phyloP scores from a whole-genome alignment of 2,329 filamentous ascomycete genomes.

The Colletotrichum sp. region DNA sequence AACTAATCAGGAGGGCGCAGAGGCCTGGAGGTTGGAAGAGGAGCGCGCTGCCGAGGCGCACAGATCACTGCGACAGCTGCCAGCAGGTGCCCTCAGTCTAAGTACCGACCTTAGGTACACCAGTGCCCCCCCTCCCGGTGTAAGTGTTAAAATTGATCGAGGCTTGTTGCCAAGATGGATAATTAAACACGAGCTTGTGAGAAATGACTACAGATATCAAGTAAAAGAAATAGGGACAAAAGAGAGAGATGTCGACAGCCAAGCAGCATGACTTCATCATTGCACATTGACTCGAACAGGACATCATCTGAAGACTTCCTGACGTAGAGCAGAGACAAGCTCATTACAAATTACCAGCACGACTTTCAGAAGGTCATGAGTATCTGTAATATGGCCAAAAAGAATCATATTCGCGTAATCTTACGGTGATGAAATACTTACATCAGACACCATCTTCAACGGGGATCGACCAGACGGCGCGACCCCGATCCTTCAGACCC shows the following conservation, averaged over 20 bases:
- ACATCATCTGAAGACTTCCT: not conserved
- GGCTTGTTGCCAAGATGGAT: not conserved
- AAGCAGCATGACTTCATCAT: not conserved
- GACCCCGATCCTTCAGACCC: not conserved
- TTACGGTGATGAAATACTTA: not conserved
- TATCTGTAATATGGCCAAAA: not conserved
- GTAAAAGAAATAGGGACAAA: accelerated
- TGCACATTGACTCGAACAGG: not conserved
- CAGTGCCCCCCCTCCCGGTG: not conserved
- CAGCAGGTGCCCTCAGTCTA: not conserved
- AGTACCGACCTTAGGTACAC: no score
- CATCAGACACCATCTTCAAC: not conserved
- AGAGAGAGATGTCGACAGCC: not conserved
- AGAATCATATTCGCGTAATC: not conserved
- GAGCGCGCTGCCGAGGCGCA: not conserved
- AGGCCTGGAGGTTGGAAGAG: not conserved
- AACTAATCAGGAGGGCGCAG: not conserved
- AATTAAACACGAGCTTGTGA: not conserved
- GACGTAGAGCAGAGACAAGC: not conserved
- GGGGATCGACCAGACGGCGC: not conserved
- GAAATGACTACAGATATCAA: not conserved
- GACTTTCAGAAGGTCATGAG: not conserved
- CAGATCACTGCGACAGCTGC: not conserved
- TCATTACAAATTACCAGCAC: not conserved
- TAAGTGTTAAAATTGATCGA: not conserved